Percentiles rank a stretch among this genome's conserved stretches.
phyloP scores from a whole-genome alignment of 169 alveolate species.

The Plasmodium reichenowi region DNA sequence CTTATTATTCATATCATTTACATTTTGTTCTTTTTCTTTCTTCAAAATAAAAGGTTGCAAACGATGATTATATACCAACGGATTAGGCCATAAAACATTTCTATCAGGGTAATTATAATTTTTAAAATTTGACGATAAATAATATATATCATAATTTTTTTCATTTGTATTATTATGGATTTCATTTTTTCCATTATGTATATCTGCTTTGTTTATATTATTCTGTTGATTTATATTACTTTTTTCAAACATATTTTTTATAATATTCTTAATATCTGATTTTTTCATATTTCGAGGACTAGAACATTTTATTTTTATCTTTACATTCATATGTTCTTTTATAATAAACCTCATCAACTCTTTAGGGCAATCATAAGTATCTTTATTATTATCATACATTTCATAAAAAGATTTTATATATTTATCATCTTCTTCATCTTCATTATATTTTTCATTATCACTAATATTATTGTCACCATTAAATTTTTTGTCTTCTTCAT shows the following conservation, averaged over 20 bases:
- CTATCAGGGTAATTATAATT: constrained; percentile 55
- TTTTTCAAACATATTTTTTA: constrained; percentile 39
- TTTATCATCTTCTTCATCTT: constrained; percentile 16
- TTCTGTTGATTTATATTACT: neutral
- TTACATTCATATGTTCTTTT: constrained; percentile 77
- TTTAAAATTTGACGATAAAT: constrained; percentile 31
- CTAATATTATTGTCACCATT: neutral
- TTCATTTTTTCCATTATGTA: neutral
- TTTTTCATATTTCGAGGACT: constrained; percentile 77
- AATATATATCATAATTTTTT: neutral
- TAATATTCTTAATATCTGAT: constrained; percentile 53
- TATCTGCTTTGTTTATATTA: neutral
- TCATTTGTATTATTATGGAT: neutral
- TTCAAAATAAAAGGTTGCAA: constrained; percentile 58
- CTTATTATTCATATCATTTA: neutral
- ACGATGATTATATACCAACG: constrained; percentile 74
- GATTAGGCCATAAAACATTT: constrained; percentile 82
- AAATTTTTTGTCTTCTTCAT: neutral
- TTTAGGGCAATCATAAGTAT: constrained; percentile 77
- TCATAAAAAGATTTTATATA: constrained; percentile 62
- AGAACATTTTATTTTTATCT: constrained; percentile 80
- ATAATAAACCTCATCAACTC: constrained; percentile 78
- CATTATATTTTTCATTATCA: constrained; percentile 1
- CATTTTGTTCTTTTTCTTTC: constrained; percentile 16
- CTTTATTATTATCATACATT: constrained; percentile 75